Base-by-base conservation (phyloP, 176 grass and related monocot genomes). In the Juncus inflexus region DNA sequence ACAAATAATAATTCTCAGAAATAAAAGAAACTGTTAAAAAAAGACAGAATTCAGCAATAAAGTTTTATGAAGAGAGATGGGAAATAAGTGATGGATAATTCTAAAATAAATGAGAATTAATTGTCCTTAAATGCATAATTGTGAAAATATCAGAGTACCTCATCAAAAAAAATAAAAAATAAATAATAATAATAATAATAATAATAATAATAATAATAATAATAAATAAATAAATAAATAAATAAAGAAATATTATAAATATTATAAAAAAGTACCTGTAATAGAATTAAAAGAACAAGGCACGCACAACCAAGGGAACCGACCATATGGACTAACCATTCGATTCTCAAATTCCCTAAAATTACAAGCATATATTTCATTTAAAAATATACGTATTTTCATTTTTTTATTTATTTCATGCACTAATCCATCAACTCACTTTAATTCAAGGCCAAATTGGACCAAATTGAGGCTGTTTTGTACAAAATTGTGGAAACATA, bases 291-390 rank as follows among this genome's bases (percentile, higher is more conserved):
- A 69, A 28, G 19, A 28, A 12, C 12, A 52, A 71, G 66, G 76
- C 43, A 61, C 50, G 49, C 76, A 55, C 40, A 64, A 42, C 40
- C 66, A 78, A 64, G 76, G 76, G 57, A 54, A 62, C 13, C 66
- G 58, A 42, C 61, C 60, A 42, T 16, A 9, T 4, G 38, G 58
- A 36, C 35, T 62, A 41, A 42, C 62, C 3, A 71, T 71, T 53
- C 76, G 76, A 37, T 42, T 62, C n/a, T 60, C 14, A 59, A 66
- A 77, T 43, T 64, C 52, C 89, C 89, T 94, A 76, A 42, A 55
- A 37, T 41, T 14, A 50, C 74, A 70, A 77, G 6, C 15, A 58
- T 41, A 42, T 9, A 55, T 58, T 7, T 43, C 50, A 67, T 50
- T 49, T 6, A 3, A 55, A 55, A 37, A 40, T 53, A 28, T 28